Evolutionary conservation across 768 basidiomycete species (phyloP), one percentile per base, ranked within the genome.

Genomic region (Auricularia sp.): DNA sequence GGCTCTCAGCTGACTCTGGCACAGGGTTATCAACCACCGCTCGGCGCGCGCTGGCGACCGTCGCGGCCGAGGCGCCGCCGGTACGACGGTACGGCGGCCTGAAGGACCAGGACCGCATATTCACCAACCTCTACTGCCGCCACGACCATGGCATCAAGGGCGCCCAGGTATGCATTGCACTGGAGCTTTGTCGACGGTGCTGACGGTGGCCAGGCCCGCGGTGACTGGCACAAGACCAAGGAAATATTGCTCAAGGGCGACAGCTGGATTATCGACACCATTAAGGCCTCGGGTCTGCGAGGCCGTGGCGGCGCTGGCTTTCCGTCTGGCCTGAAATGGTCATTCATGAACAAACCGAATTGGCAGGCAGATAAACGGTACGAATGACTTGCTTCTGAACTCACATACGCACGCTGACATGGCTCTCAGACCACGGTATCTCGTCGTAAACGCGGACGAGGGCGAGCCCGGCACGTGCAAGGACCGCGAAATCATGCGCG

Each of bases 381-480:
- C 65, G 77, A 69, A 56, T 54, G 23, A 29, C 10, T 10, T 18
- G 1, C 3, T 2, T 29, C 3, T n/a, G 33, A 36, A 51, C 21
- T 53, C 33, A 42, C 62, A 1, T n/a, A 12, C 29, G 29, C 29
- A 11, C 61, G 1, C 62, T 61, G 39, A 43, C 64, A 47, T 61
- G 42, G 3, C 11, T 43, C 12, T 34, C 62, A 90, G 94, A 62
- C 96, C 95, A 3, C 87, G 96, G 29, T 98, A 98, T 74, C 84
- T 99, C 4, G 96, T 99, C 62, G 91, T 98, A 69, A 98, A 98
- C 74, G 95, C 96, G 16, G 96, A 98, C 74, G 96, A 98, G 77
- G 96, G 96, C 61, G 96, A 99, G 76, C 96, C 95, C 0, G 96
- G 96, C 18, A 99, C 96, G 2, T 98, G 96, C 84, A 99, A 99